Percentiles rank a stretch among this genome's conserved stretches.
Evolutionary conservation across 495 filamentous ascomycete genomes (phyloP).

Genomic region (Talaromyces wortmannii): DNA sequence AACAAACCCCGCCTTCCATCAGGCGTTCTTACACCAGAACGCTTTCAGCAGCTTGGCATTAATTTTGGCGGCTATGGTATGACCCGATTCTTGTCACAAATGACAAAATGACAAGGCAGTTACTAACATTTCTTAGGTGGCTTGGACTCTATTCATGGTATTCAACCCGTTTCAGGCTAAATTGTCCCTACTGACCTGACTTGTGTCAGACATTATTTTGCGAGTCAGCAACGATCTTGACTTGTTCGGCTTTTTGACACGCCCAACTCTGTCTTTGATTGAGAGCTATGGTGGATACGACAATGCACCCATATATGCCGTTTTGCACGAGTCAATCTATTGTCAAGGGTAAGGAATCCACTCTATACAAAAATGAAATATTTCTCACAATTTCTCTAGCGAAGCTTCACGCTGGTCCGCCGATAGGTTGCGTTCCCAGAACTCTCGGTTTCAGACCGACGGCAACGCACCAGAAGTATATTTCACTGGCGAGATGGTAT

Average conservation of each 20-base stretch:
- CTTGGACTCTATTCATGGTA: constrained; percentile 59
- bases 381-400: constrained; percentile 21
- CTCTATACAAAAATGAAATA: neutral
- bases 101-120: neutral
- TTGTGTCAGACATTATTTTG: constrained; percentile 53
- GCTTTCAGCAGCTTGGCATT: constrained; percentile 71
- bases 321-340: constrained; percentile 83
- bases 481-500: constrained; percentile 87
- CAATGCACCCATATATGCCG: constrained; percentile 69
- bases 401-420: constrained; percentile 59
- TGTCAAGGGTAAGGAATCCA: constrained; percentile 45
- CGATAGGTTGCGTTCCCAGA: constrained; percentile 36
- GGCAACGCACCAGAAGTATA: constrained; percentile 50
- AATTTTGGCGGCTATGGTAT: constrained; percentile 68
- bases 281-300: constrained; percentile 64
- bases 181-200: neutral
- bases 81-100: constrained; percentile 3
- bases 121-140: constrained; percentile 40
- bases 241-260: constrained; percentile 63
- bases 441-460: constrained; percentile 35
- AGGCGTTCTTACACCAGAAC: constrained; percentile 58
- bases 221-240: constrained; percentile 62
- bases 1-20: constrained; percentile 54
- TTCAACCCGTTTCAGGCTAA: neutral
- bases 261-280: constrained; percentile 58